Percentiles rank a stretch among this genome's conserved stretches.
These are phyloP conservation scores for Guillardia theta DNA, from an alignment of 78 protist genomes.

Conservation along the genomic window DNA sequence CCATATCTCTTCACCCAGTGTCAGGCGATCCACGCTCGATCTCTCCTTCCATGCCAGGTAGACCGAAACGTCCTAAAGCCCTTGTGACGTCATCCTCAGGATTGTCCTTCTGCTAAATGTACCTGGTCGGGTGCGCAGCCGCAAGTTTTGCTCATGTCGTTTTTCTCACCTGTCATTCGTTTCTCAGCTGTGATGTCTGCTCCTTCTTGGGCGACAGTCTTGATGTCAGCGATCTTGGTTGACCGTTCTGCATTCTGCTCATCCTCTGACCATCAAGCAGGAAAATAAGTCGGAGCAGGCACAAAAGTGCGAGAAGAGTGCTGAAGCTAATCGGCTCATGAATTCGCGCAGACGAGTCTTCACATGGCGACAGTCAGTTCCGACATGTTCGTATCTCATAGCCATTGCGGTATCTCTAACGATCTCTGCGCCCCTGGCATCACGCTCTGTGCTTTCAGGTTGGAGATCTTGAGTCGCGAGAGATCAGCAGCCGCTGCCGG, in stretches of 20 bases:
- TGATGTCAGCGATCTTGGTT: conserved; percentile 28
- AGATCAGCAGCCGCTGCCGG: not conserved
- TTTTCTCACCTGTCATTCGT: not conserved
- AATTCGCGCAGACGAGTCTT: not conserved
- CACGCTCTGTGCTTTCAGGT: not conserved
- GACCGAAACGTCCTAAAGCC: too few relatives aligned
- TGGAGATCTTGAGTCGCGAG: not conserved
- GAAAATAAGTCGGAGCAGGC: not conserved
- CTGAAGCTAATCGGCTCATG: not conserved
- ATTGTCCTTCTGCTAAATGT: not conserved
- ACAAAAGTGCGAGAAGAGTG: not conserved
- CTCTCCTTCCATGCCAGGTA: conserved; percentile 59
- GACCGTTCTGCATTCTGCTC: not conserved
- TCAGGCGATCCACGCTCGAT: conserved; percentile 70
- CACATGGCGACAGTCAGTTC: not conserved
- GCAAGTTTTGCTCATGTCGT: not conserved
- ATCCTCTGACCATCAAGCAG: not conserved
- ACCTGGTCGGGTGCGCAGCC: not conserved
- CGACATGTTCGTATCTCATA: conserved; percentile 41
- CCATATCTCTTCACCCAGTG: conserved; percentile 59
- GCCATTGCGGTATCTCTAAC: conserved; percentile 39
- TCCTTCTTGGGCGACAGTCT: conserved; percentile 38
- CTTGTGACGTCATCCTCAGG: too few relatives aligned
- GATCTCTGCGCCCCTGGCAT: not conserved
- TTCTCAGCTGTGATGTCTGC: conserved; percentile 16